Base-by-base conservation (phyloP, 192 early-diverging fungal species). In the Backusella morwellensis region DNA sequence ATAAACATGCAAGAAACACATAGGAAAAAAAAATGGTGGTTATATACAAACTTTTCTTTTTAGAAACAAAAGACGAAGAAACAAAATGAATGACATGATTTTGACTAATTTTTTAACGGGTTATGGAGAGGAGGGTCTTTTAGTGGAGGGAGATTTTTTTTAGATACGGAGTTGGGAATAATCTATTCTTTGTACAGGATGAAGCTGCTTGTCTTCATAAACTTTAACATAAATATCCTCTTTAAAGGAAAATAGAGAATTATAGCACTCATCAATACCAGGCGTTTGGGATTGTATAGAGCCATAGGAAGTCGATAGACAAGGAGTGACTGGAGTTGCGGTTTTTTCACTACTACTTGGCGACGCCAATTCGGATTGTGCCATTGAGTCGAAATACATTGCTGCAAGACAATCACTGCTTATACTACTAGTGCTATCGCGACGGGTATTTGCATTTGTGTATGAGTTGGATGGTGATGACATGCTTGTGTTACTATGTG, bases 371-470 rank as follows among this genome's bases (percentile, higher is more conserved):
- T 7, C 19, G 4, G 56, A 26, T 29, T 9, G 2, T 38, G 21
- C 19, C 21, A 41, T 23, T 21, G 19, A 41, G n/a, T 70, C 68
- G 21, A 70, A 70, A 26, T 70, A 70, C 68, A 70, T 70, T n/a
- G 68, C 68, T 21, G 68, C 68, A 70, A 70, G 68, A 3, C 38
- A 19, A 4, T 35, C 38, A 70, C 68, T 70, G 38, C 68, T 41
- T 36, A 70, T 70, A 41, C 68, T 70, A 40, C 68, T 69, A 40
- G 9, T 70, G 14, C 68, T 70, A 70, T 38, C 38, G 35, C n/a
- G 35, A 23, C 35, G 35, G 11, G n/a, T n/a, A 29, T 63, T 63
- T 63, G 23, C 7, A 63, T 63, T 63, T 63, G 56, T 26, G 23
- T 14, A 63, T 38, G 36, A 40, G 21, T 21, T n/a, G 21, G 68